Base-by-base conservation (phyloP, 2,329 filamentous ascomycete species). In the Aspergillus hortae region DNA sequence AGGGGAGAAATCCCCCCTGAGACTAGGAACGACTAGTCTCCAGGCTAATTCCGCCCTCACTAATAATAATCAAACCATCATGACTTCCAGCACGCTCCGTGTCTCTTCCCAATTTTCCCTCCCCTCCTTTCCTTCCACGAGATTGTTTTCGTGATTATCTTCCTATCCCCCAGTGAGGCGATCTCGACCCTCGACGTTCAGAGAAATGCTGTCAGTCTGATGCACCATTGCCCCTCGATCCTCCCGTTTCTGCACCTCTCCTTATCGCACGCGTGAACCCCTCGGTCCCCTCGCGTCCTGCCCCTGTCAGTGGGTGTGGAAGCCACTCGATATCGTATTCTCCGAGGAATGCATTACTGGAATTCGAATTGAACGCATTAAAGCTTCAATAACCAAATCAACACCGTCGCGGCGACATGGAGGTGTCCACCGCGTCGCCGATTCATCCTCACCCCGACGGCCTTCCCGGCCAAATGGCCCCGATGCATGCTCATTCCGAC, bases 401-500 rank as follows among this genome's bases (percentile, higher is more conserved):
- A 1, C 2, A n/a, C n/a, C 6, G 11, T 19, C 6, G 17, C 15
- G 11, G 44, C 48, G 49, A 41, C 46, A 69, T 70, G 62, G 61
- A 66, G n/a, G 52, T 36, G 43, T 53, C 61, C 48, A 60, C 63
- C 41, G 48, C 56, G 43, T 50, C 56, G 46, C 53, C 51, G 30
- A 62, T 65, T 43, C 62, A 62, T 14, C 52, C 51, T 32, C 52
- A 55, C 30, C 54, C 61, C 11, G 60, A 64, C 49, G 62, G 62
- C 19, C 48, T 38, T 45, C 27, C 48, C 17, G 10, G 33, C 38
- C 27, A 33, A 14, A 32, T 63, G 52, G 33, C 21, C 46, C 12
- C 30, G n/a, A 56, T 51, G 14, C 50, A 52, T 38, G 50, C 49
- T 33, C 67, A 75, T 19, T 78, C 75, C 46, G 87, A 90, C 70